Base-by-base conservation (phyloP, 2,329 filamentous ascomycete genomes). In the Colletotrichum phormii region DNA sequence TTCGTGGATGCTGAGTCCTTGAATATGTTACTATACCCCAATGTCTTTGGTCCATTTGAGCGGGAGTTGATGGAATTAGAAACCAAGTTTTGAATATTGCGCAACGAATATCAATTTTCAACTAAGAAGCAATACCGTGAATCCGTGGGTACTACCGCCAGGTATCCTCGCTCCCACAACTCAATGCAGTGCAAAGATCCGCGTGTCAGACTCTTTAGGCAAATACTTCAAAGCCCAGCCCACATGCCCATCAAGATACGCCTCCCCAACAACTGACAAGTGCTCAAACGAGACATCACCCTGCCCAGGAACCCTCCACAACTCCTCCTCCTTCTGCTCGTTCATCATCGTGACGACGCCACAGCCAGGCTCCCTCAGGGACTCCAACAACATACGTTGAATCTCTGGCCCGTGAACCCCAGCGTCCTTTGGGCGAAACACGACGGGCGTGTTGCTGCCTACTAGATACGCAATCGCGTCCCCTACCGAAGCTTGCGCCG, bases 101-200 rank as follows among this genome's bases (percentile, higher is more conserved):
- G 6, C 26, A 12, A 51, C 1, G 15, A 31, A 13, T 13, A 37
- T 5, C 12, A 1, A 12, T 4, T 4, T 37, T 13, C 13, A 37
- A 37, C 13, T 12, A 37, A 4, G 35, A 5, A 37, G 13, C 5
- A 15, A 5, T 2, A 15, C 5, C 5, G 15, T 18, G 2, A 8
- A 18, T 18, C 2, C 15, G 5, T 18, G 37, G 37, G 37, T 42
- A 42, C 18, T 15, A 18, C 37, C 37, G 13, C 18, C 22, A 49
- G 42, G 8, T n/a, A 22, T 18, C 9, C 42, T 49, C 18, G 42
- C 42, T 49, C 26, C 18, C 22, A 7, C 6, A 5, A 29, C 6
- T 71, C 55, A 71, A 9, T 71, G 55, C 26, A 71, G 12, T 13
- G 67, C 67, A 29, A 71, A 71, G 0, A 71, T 22, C 11, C 62